Evolutionary conservation across 768 basidiomycete species (phyloP).

Genomic region (Boletus patriciae): DNA sequence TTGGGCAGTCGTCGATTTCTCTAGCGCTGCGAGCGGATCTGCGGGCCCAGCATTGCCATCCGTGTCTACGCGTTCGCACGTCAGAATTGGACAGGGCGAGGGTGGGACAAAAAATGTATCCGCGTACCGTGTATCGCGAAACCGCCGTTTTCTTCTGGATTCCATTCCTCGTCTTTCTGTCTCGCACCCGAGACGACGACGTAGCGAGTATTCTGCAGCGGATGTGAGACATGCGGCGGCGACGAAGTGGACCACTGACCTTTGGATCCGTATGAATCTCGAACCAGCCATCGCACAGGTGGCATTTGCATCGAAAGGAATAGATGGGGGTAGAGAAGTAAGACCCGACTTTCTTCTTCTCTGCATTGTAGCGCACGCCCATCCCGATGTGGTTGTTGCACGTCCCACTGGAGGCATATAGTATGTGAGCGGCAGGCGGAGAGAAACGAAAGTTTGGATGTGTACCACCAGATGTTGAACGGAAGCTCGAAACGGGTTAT

Average conservation of each 20-base stretch:
- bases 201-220: constrained; percentile 84
- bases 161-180: constrained; percentile 94
- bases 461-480: constrained; percentile 95
- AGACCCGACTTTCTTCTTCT: constrained; percentile 94
- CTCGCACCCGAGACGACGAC: constrained; percentile 91
- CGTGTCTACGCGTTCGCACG: constrained; percentile 50
- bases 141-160: constrained; percentile 94
- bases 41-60: constrained; percentile 59
- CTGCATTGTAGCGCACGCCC: constrained; percentile 99
- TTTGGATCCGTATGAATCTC: constrained; percentile 98
- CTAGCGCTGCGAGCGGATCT: constrained; percentile 86
- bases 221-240: neutral
- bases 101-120: neutral
- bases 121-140: constrained; percentile 79
- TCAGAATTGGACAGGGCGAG: neutral
- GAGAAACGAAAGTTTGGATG: neutral
- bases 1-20: constrained; percentile 83
- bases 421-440: neutral
- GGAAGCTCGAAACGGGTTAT: constrained; percentile 95
- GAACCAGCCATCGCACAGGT: constrained; percentile 95
- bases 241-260: constrained; percentile 43
- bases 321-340: constrained; percentile 96
- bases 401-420: constrained; percentile 58
- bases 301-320: constrained; percentile 97
- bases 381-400: constrained; percentile 98